Percentiles rank a stretch among this genome's conserved stretches.
Evolutionary conservation across 768 basidiomycete species (phyloP).

Genomic region (Fomitopsis serialis): DNA sequence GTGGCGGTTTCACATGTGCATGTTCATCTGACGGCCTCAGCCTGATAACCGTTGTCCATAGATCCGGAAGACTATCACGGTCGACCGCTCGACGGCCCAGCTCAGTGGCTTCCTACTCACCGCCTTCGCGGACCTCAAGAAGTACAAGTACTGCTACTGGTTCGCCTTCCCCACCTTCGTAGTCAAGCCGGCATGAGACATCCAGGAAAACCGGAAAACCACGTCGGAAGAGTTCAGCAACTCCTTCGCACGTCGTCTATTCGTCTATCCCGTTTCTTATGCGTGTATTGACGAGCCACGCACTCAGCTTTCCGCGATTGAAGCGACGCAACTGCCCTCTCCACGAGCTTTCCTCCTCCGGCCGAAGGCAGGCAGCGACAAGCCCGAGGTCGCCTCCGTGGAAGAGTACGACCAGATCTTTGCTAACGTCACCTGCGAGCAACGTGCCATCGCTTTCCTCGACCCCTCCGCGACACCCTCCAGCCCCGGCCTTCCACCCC

Average conservation of each 20-base stretch:
- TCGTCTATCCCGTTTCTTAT: neutral
- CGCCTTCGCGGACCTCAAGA: slow-evolving; percentile 96
- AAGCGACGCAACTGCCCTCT: slow-evolving; percentile 39
- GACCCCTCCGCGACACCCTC: slow-evolving; percentile 74
- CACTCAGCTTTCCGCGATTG: slow-evolving; percentile 47
- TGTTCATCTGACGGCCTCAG: too few relatives aligned
- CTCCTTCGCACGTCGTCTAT: slow-evolving; percentile 39
- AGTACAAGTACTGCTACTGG: slow-evolving; percentile 98
- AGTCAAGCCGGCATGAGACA: slow-evolving; percentile 87
- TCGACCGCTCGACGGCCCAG: slow-evolving; percentile 45
- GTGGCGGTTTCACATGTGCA: too few relatives aligned
- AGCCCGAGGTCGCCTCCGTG: slow-evolving; percentile 43
- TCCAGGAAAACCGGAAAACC: slow-evolving; percentile 54
- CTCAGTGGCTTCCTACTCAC: slow-evolving; percentile 83
- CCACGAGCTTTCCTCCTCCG: slow-evolving; percentile 57
- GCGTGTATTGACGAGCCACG: neutral
- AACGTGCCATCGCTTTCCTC: slow-evolving; percentile 27
- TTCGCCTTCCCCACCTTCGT: slow-evolving; percentile 94
- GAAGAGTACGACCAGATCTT: slow-evolving; percentile 60
- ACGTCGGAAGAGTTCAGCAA: slow-evolving; percentile 41
- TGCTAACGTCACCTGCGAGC: slow-evolving; percentile 30
- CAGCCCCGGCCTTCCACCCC: slow-evolving; percentile 73
- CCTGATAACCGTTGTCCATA: slow-evolving; percentile 21
- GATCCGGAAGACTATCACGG: slow-evolving; percentile 65
- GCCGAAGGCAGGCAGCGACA: slow-evolving; percentile 22